Evolutionary conservation across 495 filamentous ascomycete genomes (phyloP).

Genomic region (Aspergillus biplanus): DNA sequence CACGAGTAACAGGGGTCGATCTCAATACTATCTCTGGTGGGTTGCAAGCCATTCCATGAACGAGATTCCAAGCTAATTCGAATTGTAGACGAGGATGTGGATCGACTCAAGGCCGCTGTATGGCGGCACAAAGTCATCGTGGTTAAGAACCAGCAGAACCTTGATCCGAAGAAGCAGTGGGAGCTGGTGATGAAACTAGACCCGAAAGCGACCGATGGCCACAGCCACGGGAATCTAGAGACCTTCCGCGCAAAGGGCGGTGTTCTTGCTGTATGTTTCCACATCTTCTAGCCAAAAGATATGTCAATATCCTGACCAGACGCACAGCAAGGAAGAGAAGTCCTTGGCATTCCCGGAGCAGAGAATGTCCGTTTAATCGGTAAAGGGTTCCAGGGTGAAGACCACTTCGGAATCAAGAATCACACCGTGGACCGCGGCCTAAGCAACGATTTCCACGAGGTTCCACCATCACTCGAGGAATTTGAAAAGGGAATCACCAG

Average conservation of each 20-base stretch:
- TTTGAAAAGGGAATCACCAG: slow-evolving; percentile 16
- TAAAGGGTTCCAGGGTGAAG: slow-evolving; percentile 12
- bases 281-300: background rate
- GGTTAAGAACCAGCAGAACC: slow-evolving; percentile 8
- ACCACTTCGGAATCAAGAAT: slow-evolving; percentile 16
- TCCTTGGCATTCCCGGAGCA: slow-evolving; percentile 3
- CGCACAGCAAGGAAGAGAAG: slow-evolving; percentile 14
- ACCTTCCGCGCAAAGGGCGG: slow-evolving; percentile 10
- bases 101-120: slow-evolving; percentile 5
- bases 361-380: slow-evolving; percentile 13
- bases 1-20: slow-evolving; percentile 11
- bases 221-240: slow-evolving; percentile 8
- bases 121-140: slow-evolving; percentile 12
- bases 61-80: background rate
- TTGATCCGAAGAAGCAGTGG: slow-evolving; percentile 16
- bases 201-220: slow-evolving; percentile 10
- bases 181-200: slow-evolving; percentile 10
- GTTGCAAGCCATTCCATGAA: background rate
- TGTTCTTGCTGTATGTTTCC: slow-evolving; percentile 7
- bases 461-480: background rate
- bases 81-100: slow-evolving; percentile 6
- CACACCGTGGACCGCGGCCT: slow-evolving; percentile 6
- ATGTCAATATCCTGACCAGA: background rate
- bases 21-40: slow-evolving; percentile 10
- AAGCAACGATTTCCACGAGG: slow-evolving; percentile 17